Evolutionary conservation across 768 basidiomycete species (phyloP), one percentile per base, ranked within the genome.

Genomic region (Strobilomyces confusus): DNA sequence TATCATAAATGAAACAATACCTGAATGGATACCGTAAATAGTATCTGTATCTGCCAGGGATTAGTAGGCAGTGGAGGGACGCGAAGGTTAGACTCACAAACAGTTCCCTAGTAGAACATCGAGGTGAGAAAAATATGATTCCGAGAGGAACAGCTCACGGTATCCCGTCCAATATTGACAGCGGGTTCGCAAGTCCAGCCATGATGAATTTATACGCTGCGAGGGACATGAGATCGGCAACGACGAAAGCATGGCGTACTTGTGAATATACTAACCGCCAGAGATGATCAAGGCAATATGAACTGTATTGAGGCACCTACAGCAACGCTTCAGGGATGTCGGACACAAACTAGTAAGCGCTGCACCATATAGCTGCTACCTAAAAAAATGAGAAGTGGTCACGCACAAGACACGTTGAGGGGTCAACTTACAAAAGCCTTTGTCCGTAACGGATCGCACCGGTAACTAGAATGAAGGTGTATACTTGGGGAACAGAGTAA

Each of bases 131-230:
- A 23, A 11, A 29, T 3, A 5, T 3, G 2, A 29, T 20, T 43
- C 9, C 22, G n/a, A 34, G 12, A 15, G 3, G 1, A 25, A 43
- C 4, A 4, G 59, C 60, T 51, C 29, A 62, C 52, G 47, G 44
- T 43, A 12, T 9, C 4, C n/a, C 26, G 0, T 3, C 2, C 11
- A 20, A 1, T 5, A 17, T 3, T 19, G 47, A 29, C 1, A 14
- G 1, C 19, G 37, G 43, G 12, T 36, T 23, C 15, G 8, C 2
- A 4, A 53, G 12, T 13, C 38, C 44, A 49, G 12, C 41, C 19
- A 57, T 41, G 3, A 57, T 33, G 26, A 41, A 42, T 34, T 56
- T 63, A 36, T 49, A 58, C 15, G 15, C 53, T 61, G n/a, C 17
- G 14, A 17, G 12, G 8, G 8, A 12, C 17, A 9, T 22, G 7